Conservation (phyloP, 2,329 filamentous ascomycete genomes). For the Magnaporthiopsis incrustans region DNA sequence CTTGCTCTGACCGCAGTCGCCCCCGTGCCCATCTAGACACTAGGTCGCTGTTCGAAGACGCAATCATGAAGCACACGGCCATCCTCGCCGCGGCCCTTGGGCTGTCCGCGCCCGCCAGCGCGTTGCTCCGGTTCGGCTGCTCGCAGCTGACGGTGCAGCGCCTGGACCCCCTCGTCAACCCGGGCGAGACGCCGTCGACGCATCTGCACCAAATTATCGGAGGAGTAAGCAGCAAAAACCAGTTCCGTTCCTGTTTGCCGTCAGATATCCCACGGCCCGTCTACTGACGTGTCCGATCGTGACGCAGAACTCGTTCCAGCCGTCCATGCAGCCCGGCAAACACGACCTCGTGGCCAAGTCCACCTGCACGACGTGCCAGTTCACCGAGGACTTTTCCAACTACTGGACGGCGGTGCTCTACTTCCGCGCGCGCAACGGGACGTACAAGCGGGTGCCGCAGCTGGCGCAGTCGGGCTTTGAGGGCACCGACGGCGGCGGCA, state of each 20-base stretch:
- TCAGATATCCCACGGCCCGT: background rate
- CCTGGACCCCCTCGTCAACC: constrained; percentile 32
- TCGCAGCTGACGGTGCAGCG: constrained; percentile 42
- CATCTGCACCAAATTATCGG: constrained; percentile 56
- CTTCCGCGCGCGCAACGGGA: constrained; percentile 8
- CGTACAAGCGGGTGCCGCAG: constrained; percentile 8
- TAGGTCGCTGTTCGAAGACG: no score
- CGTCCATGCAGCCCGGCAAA: constrained; percentile 2
- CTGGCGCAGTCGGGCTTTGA: constrained; percentile 23
- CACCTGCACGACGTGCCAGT: constrained; percentile 7
- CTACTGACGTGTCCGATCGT: background rate
- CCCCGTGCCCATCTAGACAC: background rate
- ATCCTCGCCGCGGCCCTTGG: constrained; percentile 17
- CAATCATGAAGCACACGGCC: constrained; percentile 19
- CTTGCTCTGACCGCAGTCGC: background rate
- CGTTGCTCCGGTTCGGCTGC: constrained; percentile 34
- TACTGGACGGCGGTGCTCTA: constrained; percentile 9
- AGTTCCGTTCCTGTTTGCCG: background rate
- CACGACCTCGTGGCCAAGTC: constrained; percentile 1
- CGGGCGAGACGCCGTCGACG: constrained; percentile 39
- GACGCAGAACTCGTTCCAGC: constrained; percentile 6
- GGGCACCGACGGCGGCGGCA: constrained; percentile 30
- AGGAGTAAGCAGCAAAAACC: constrained; percentile 23
- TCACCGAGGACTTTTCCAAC: constrained; percentile 8
- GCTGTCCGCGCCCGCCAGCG: constrained; percentile 19